These are phyloP conservation scores for Dothideomycetes sp. DNA, from an alignment of 2,329 filamentous ascomycete genomes.

Conservation along the genomic window DNA sequence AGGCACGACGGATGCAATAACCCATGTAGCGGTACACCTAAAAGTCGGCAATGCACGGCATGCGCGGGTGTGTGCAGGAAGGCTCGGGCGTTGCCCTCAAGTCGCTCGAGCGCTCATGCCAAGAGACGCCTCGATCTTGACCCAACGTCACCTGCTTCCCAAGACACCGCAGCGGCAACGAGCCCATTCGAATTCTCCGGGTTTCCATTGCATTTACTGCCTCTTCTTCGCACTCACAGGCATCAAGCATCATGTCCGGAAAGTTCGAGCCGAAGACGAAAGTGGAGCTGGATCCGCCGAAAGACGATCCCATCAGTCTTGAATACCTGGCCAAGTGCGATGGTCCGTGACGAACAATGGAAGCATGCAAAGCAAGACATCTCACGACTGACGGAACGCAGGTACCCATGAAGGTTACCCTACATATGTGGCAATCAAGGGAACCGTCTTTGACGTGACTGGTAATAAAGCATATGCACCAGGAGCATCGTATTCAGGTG, in stretches of 20 bases:
- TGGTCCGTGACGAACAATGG: slow-evolving; percentile 39
- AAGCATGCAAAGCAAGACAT: not conserved
- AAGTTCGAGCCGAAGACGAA: slow-evolving; percentile 66
- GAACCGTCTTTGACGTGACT: slow-evolving; percentile 87
- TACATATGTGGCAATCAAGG: slow-evolving; percentile 56
- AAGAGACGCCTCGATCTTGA: not conserved
- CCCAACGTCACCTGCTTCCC: not conserved
- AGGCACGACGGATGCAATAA: too few species aligned
- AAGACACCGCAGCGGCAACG: not conserved
- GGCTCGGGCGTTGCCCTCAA: not conserved
- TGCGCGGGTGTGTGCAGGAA: too few species aligned
- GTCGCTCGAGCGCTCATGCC: too few species aligned
- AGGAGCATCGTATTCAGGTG: slow-evolving; percentile 77
- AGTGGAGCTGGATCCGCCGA: slow-evolving; percentile 70
- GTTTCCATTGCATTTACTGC: not conserved
- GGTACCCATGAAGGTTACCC: slow-evolving; percentile 52
- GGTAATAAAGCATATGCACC: slow-evolving; percentile 79
- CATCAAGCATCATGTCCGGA: slow-evolving; percentile 3
- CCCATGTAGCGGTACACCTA: too few species aligned
- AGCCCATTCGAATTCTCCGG: not conserved
- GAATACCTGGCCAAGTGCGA: slow-evolving; percentile 73
- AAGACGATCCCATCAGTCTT: slow-evolving; percentile 71
- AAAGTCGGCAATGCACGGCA: too few species aligned
- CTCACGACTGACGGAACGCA: slow-evolving; percentile 28
- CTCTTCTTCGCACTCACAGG: not conserved